phyloP scores from a whole-genome alignment of 2,329 filamentous ascomycete species.

The Arachnomyces sp. region DNA sequence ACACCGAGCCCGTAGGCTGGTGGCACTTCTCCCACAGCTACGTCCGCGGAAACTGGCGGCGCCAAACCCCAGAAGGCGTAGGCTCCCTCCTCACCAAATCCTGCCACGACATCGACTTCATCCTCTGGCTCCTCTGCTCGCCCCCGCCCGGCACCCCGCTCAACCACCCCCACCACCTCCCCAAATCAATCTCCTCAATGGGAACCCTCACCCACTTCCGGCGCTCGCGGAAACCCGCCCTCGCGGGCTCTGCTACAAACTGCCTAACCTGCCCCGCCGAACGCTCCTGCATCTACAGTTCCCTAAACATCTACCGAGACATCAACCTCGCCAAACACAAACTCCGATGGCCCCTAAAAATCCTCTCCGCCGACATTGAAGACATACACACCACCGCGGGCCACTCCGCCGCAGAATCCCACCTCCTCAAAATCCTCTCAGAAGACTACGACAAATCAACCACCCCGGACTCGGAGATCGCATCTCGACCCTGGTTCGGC shows the following conservation, averaged over 20 bases:
- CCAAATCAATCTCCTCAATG: slow-evolving; percentile 63
- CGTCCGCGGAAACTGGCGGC: slow-evolving; percentile 88
- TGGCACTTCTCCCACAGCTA: slow-evolving; percentile 93
- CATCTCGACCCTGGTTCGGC: slow-evolving; percentile 63
- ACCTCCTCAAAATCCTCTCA: slow-evolving; percentile 40
- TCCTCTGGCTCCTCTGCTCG: slow-evolving; percentile 83
- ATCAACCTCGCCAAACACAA: slow-evolving; percentile 58
- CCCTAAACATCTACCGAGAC: slow-evolving; percentile 72
- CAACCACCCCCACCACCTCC: slow-evolving; percentile 56
- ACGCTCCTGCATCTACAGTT: slow-evolving; percentile 71
- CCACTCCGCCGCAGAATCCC: slow-evolving; percentile 41
- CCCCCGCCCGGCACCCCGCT: slow-evolving; percentile 43
- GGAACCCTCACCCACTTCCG: slow-evolving; percentile 74
- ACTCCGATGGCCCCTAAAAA: slow-evolving; percentile 71
- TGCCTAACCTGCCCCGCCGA: slow-evolving; percentile 74
- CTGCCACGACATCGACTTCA: slow-evolving; percentile 89
- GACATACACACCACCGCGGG: slow-evolving; percentile 50
- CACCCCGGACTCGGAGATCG: slow-evolving; percentile 45
- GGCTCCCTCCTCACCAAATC: slow-evolving; percentile 80
- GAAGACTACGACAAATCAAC: slow-evolving; percentile 50
- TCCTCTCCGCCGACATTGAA: slow-evolving; percentile 89
- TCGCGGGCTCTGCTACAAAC: slow-evolving; percentile 71
- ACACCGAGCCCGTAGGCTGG: slow-evolving; percentile 91
- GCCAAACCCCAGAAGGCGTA: slow-evolving; percentile 64
- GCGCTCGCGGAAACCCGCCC: slow-evolving; percentile 62